Conservation (phyloP, 441 rosid genomes). For the Bocquillonia castaneifolia region DNA sequence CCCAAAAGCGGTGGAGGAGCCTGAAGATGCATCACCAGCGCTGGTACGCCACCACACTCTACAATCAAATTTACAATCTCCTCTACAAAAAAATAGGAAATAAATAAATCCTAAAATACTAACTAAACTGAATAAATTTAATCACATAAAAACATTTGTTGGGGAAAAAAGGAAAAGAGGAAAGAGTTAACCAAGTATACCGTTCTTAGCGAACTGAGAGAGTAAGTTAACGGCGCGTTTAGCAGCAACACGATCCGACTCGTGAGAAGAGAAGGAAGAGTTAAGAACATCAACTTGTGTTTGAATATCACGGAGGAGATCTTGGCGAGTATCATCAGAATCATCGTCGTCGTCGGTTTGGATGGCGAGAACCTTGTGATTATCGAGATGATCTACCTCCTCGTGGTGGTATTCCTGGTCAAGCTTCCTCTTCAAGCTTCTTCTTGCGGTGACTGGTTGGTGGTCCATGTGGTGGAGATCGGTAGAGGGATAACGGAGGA, state of each 20-base stretch:
- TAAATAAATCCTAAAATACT: not conserved
- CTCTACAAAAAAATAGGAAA: slow-evolving; percentile 45
- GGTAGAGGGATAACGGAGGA: too few species aligned
- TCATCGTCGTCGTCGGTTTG: slow-evolving; percentile 16
- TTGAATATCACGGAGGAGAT: slow-evolving; percentile 46
- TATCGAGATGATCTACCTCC: slow-evolving; percentile 12
- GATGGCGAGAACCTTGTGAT: slow-evolving; percentile 24
- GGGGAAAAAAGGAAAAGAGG: not conserved
- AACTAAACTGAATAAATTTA: not conserved
- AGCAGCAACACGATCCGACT: slow-evolving; percentile 82
- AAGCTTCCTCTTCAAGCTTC: slow-evolving; percentile 71
- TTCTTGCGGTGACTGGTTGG: slow-evolving; percentile 31
- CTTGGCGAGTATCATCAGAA: slow-evolving; percentile 7
- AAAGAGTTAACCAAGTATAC: too few species aligned
- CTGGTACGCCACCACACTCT: slow-evolving; percentile 82
- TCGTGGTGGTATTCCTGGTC: slow-evolving; percentile 36
- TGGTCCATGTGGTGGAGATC: slow-evolving; percentile 44
- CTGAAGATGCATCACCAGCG: slow-evolving; percentile 72
- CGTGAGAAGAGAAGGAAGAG: slow-evolving; percentile 61
- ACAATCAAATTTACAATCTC: slow-evolving; percentile 80
- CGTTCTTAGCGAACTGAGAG: slow-evolving; percentile 88
- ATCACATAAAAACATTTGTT: not conserved
- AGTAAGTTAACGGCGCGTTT: slow-evolving; percentile 78
- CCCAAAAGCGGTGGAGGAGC: slow-evolving; percentile 56
- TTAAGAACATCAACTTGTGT: slow-evolving; percentile 61